phyloP scores from a whole-genome alignment of 768 basidiomycete genomes.

The Tylopilus rubrobrunneus region DNA sequence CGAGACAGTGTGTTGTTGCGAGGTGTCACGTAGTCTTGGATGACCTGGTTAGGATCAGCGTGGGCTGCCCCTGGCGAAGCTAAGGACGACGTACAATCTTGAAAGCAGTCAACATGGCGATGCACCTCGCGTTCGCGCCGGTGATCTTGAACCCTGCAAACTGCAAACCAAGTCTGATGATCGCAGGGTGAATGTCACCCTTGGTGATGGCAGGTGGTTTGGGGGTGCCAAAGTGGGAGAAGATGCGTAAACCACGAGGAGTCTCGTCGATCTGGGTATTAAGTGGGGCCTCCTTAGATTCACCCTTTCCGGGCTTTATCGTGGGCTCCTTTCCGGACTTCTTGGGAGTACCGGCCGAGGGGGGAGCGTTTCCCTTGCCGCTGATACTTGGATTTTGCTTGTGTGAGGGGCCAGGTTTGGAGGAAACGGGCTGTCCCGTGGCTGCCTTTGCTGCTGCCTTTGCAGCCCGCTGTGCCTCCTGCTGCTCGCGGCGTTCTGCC shows the following conservation, averaged over 20 bases:
- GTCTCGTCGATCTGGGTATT: constrained; percentile 33
- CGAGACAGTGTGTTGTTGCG: constrained; percentile 82
- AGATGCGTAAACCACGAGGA: constrained; percentile 69
- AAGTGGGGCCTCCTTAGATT: constrained; percentile 26
- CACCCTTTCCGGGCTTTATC: constrained; percentile 21
- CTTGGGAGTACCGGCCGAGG: constrained; percentile 18
- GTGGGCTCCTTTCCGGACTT: constrained; percentile 23
- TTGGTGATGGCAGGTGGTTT: constrained; percentile 54
- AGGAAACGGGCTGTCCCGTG: constrained; percentile 14
- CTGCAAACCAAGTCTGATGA: constrained; percentile 81
- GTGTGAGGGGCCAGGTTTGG: constrained; percentile 31
- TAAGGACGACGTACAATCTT: constrained; percentile 62
- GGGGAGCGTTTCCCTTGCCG: constrained; percentile 14
- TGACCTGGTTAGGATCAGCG: constrained; percentile 53
- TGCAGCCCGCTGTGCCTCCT: constrained; percentile 78
- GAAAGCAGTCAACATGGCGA: constrained; percentile 87
- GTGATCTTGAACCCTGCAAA: constrained; percentile 91
- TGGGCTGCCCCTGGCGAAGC: background rate
- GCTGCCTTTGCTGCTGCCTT: constrained; percentile 50
- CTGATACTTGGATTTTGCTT: constrained; percentile 18
- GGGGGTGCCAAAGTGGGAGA: constrained; percentile 80
- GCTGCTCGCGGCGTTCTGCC: constrained; percentile 73
- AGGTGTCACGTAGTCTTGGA: constrained; percentile 86
- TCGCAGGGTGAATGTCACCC: constrained; percentile 87
- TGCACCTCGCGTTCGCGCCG: constrained; percentile 94